Conservation (phyloP, 257 asterid species). For the Phtheirospermum japonicum region DNA sequence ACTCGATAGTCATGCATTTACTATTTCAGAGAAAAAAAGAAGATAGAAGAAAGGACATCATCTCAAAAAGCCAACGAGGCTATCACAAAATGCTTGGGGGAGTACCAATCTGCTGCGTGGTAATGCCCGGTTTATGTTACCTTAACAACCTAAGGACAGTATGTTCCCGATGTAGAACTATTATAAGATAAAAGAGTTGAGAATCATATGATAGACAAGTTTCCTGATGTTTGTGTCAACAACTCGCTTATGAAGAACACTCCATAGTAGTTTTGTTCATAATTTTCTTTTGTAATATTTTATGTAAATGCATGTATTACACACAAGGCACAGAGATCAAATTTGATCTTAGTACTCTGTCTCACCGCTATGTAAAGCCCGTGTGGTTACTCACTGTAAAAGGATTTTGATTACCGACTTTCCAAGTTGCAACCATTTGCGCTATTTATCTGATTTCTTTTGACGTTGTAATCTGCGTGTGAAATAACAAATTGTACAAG, state of each 20-base stretch:
- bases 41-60: constrained; percentile 71
- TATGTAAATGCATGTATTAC: not conserved
- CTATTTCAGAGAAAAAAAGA: constrained; percentile 81
- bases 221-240: not conserved
- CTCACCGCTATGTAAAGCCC: not conserved
- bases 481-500: not conserved
- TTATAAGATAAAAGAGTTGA: not conserved
- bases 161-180: not conserved
- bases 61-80: constrained; percentile 82
- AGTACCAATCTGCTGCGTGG: constrained; percentile 38
- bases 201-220: too few species aligned
- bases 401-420: not conserved
- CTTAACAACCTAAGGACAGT: constrained; percentile 5
- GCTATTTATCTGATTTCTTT: not conserved
- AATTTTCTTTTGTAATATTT: too few species aligned
- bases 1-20: not conserved
- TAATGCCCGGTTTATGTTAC: constrained; percentile 28
- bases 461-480: not conserved
- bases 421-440: not conserved
- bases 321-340: not conserved
- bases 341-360: not conserved
- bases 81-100: constrained; percentile 53
- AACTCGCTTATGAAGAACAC: not conserved
- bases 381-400: not conserved
- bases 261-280: not conserved